Conservation (phyloP, 176 grass and related monocot species). For the Urochloa ruziziensis region DNA sequence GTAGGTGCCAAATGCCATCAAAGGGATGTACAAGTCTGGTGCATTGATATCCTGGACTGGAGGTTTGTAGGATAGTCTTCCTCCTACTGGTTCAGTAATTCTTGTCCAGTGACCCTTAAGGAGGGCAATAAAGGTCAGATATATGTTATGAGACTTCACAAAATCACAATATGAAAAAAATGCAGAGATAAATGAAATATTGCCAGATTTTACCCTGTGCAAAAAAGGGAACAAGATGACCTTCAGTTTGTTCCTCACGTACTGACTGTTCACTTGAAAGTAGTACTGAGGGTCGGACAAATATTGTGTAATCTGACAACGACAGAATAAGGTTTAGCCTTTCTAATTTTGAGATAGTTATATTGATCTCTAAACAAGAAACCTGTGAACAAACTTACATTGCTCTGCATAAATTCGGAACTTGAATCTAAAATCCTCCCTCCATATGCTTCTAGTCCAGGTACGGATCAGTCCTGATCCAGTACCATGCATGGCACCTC, state of each 20-base stretch:
- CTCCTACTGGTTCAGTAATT: conserved; percentile 82
- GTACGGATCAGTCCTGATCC: conserved; percentile 64
- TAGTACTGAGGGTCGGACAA: conserved; percentile 85
- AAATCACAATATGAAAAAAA: neutral
- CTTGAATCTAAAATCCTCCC: conserved; percentile 70
- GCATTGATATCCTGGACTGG: conserved; percentile 94
- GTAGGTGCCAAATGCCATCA: conserved; percentile 82
- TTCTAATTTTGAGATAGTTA: neutral
- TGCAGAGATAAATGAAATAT: neutral
- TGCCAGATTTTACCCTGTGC: conserved; percentile 53
- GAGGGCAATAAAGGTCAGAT: neutral
- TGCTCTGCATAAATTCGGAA: conserved; percentile 86
- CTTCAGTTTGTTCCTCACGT: conserved; percentile 85
- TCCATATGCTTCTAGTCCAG: conserved; percentile 64
- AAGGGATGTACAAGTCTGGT: conserved; percentile 81
- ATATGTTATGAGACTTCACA: neutral
- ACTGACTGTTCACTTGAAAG: conserved; percentile 89
- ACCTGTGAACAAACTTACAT: conserved; percentile 41
- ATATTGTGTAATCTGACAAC: conserved; percentile 59
- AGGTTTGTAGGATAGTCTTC: conserved; percentile 73
- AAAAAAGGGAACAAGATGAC: conserved; percentile 81
- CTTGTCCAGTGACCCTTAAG: conserved; percentile 88
- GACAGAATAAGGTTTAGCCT: neutral
- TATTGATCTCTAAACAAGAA: neutral
- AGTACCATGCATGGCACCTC: conserved; percentile 71